Conservation (phyloP, 1,284 basidiomycete genomes). For the Volvariella surrecta region DNA sequence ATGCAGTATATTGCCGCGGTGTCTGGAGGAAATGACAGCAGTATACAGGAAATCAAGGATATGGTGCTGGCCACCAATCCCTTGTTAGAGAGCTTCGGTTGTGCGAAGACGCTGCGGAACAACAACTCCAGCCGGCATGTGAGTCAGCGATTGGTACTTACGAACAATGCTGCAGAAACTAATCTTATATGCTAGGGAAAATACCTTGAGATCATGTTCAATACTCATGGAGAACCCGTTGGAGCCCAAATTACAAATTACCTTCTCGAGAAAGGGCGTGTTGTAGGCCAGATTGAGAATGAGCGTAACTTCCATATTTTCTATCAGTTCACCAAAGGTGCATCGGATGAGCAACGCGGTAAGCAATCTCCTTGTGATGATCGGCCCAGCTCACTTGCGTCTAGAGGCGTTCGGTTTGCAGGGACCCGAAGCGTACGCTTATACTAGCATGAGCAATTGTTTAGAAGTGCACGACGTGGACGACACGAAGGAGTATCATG, state of each 20-base stretch:
- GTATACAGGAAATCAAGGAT: constrained; percentile 96
- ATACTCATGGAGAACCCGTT: constrained; percentile 85
- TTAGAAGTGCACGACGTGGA: constrained; percentile 89
- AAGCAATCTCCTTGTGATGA: constrained; percentile 9
- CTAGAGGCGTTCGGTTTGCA: constrained; percentile 94
- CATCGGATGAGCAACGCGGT: constrained; percentile 84
- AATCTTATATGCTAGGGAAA: constrained; percentile 61
- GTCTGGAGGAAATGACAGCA: constrained; percentile 75
- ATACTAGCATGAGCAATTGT: constrained; percentile 89
- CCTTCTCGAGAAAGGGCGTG: constrained; percentile 93
- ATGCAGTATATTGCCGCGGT: constrained; percentile 99
- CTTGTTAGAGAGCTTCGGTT: constrained; percentile 95
- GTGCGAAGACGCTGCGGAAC: constrained; percentile 97
- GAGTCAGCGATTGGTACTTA: constrained; percentile 23
- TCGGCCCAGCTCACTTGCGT: constrained; percentile 2
- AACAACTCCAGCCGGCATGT: constrained; percentile 99
- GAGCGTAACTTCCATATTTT: constrained; percentile 99
- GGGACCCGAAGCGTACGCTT: constrained; percentile 92
- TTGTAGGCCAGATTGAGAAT: constrained; percentile 94
- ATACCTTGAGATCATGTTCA: constrained; percentile 99
- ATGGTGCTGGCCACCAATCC: constrained; percentile 99
- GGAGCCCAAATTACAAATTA: constrained; percentile 99
- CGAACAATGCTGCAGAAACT: constrained; percentile 6
- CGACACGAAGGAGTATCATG: constrained; percentile 80
- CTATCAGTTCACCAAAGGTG: constrained; percentile 98